Percentiles rank a stretch among this genome's conserved stretches.
Conservation (phyloP, 768 basidiomycete species). For the Cubamyces lactineus region DNA sequence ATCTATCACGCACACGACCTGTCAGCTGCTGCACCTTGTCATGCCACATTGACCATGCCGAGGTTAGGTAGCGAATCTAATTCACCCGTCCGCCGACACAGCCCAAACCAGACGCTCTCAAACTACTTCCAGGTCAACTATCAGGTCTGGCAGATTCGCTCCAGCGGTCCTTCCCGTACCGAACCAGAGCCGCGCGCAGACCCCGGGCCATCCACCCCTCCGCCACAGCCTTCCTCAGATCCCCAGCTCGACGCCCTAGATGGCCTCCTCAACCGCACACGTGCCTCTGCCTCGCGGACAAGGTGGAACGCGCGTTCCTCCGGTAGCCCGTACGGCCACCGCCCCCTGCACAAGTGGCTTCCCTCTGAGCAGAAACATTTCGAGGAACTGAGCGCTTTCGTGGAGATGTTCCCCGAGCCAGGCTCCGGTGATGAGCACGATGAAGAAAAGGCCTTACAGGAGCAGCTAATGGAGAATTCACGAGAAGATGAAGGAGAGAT, state of each 20-base stretch:
- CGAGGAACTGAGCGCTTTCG: conserved; percentile 11
- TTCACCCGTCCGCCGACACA: conserved; percentile 21
- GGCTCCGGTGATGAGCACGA: conserved; percentile 3
- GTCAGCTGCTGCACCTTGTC: background rate
- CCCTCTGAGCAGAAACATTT: conserved; percentile 8
- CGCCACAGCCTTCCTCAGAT: background rate
- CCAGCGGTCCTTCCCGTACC: background rate
- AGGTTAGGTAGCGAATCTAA: conserved; percentile 20
- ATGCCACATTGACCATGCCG: conserved; percentile 18
- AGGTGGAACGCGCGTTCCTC: conserved; percentile 21
- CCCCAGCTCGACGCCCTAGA: conserved; percentile 7
- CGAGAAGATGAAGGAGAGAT: background rate
- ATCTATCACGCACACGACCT: background rate
- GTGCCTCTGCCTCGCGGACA: conserved; percentile 16
- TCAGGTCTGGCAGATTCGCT: conserved; percentile 12
- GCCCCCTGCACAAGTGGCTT: conserved; percentile 12
- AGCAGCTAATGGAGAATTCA: background rate
- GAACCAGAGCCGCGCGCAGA: background rate
- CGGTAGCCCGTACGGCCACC: conserved; percentile 16
- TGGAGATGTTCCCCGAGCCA: conserved; percentile 18
- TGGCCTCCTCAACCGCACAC: conserved; percentile 6
- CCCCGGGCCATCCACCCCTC: background rate
- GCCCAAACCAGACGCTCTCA: conserved; percentile 13
- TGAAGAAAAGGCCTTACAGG: conserved; percentile 10
- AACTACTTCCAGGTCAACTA: conserved; percentile 14